These are phyloP conservation scores for Thermomyces lanuginosus DNA, from an alignment of 2,329 filamentous ascomycete genomes.

Conservation along the genomic window DNA sequence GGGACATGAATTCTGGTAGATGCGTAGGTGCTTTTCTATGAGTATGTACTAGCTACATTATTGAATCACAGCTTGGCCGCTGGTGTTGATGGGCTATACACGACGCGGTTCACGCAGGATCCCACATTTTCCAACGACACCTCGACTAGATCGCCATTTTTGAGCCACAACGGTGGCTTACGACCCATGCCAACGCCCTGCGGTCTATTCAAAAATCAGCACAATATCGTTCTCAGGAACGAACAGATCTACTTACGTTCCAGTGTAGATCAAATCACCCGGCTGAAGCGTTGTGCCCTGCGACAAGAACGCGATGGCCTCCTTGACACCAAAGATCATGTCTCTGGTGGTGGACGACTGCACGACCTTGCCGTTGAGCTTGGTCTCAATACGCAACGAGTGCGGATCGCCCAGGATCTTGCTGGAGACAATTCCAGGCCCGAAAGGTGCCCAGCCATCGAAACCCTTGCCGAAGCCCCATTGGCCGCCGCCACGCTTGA, in stretches of 20 bases:
- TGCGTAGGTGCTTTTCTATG: not conserved
- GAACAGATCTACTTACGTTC: constrained; percentile 23
- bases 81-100: constrained; percentile 27
- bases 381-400: constrained; percentile 28
- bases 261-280: constrained; percentile 28
- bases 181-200: constrained; percentile 56
- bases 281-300: constrained; percentile 26
- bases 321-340: constrained; percentile 32
- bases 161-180: constrained; percentile 50
- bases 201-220: constrained; percentile 44
- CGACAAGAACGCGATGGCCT: constrained; percentile 32
- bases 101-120: constrained; percentile 31
- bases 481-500: constrained; percentile 50
- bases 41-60: constrained; percentile 1
- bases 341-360: constrained; percentile 36
- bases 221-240: constrained; percentile 38
- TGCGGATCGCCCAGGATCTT: constrained; percentile 30
- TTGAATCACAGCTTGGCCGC: constrained; percentile 21
- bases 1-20: not conserved
- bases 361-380: constrained; percentile 32
- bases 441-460: constrained; percentile 58
- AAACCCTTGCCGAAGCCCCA: constrained; percentile 60
- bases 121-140: constrained; percentile 52
- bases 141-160: constrained; percentile 54
- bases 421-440: constrained; percentile 51